Base-by-base conservation (phyloP, 2,329 filamentous ascomycete species). In the Sarocladium brachiariae region DNA sequence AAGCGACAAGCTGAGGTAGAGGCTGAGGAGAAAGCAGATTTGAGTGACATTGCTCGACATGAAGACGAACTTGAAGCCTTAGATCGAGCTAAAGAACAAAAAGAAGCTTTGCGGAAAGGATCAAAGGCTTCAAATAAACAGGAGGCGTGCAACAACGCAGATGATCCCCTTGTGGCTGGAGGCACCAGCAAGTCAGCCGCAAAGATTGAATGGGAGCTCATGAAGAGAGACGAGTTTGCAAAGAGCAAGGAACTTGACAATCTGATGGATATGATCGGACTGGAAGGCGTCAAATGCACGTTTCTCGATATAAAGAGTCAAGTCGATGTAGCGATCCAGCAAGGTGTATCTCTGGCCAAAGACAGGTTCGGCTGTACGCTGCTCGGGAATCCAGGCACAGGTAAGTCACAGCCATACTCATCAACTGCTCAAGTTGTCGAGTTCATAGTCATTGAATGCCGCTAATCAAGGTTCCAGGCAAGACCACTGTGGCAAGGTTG, bases 361-460 rank as follows among this genome's bases (percentile, higher is more conserved):
- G 82, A 89, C 53, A 70, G 87, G 1, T 81, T 85, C 49, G 78
- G 83, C 7, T 75, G 77, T 1, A 74, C 75, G 0, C 64, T 91
- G 2, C 65, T 90, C 0, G 87, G 87, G 0, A 91, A 90, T 57
- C 86, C 87, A 0, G 87, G 87, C 3, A 90, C 86, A 51, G 85
- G 84, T 78, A 65, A 61, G 67, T 50, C 8, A 2, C 27, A 30
- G 27, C 7, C 13, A 13, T 13, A 7, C 7, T 13, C 27, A 30
- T 30, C 13, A 30, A 30, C 7, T 13, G 7, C 27, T 30, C 27
- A 30, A 30, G 27, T 30, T 30, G 27, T 7, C 27, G 27, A 7
- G 13, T 30, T 7, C 7, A 30, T 30, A 30, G 7, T 13, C 27
- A 7, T 30, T 30, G 27, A 35, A 18, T 7, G 4, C 14, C 6